A percentile compares a stretch with the other conserved stretches of the same genome.
Conservation (phyloP, 768 basidiomycete genomes). For the Ramaria sp. region DNA sequence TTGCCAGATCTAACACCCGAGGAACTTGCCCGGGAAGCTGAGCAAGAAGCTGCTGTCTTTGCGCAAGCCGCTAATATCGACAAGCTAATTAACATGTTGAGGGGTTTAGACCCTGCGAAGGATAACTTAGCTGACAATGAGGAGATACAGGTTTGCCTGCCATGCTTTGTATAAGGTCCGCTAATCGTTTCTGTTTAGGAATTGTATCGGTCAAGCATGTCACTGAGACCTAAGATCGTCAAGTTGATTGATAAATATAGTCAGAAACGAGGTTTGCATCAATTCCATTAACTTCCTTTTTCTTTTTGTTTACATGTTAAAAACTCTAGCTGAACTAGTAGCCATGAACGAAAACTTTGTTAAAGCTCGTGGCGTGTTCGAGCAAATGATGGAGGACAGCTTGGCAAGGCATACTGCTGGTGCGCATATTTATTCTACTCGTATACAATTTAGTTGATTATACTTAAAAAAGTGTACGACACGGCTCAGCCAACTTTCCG, state of each 20-base stretch:
- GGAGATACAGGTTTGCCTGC: constrained; percentile 59
- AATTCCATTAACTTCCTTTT: not conserved
- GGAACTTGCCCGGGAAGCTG: constrained; percentile 72
- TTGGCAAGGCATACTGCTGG: constrained; percentile 62
- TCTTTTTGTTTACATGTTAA: not conserved
- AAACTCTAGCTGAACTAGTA: constrained; percentile 71
- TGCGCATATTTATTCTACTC: constrained; percentile 21
- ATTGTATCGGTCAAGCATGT: constrained; percentile 82
- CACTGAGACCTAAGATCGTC: constrained; percentile 87
- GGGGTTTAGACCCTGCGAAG: constrained; percentile 58
- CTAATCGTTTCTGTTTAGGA: constrained; percentile 38
- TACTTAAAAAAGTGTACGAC: constrained; percentile 39
- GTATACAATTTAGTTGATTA: not conserved
- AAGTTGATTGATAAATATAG: constrained; percentile 96
- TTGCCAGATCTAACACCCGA: constrained; percentile 73
- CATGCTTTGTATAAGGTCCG: constrained; percentile 3
- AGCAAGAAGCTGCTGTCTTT: constrained; percentile 84
- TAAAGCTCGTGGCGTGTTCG: constrained; percentile 80
- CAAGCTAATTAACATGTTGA: constrained; percentile 61
- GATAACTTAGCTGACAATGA: constrained; percentile 87
- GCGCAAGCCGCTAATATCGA: constrained; percentile 80
- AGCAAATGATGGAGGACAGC: constrained; percentile 89
- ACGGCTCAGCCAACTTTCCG: constrained; percentile 22
- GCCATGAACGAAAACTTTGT: constrained; percentile 94
- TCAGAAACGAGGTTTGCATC: constrained; percentile 62